A percentile compares a stretch with the other conserved stretches of the same genome.
These are phyloP conservation scores for Macrotyloma uniflorum DNA, from an alignment of 306 rosid genomes.

Conservation along the genomic window DNA sequence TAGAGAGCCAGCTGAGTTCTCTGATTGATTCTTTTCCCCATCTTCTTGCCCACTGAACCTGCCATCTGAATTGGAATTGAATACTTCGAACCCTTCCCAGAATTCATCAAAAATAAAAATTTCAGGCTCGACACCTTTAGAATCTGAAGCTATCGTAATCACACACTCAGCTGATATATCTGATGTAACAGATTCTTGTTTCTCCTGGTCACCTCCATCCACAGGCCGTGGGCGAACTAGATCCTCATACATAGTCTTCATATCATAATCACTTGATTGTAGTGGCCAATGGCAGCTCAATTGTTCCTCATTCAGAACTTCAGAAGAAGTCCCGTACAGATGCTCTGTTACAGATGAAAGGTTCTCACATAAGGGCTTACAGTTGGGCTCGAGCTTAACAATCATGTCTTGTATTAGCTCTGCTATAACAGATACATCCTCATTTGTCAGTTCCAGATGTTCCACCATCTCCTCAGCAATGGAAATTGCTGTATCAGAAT, in stretches of 20 bases:
- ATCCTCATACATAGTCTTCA: constrained; percentile 32
- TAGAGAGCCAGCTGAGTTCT: constrained; percentile 43
- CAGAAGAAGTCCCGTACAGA: constrained; percentile 31
- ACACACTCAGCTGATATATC: constrained; percentile 58
- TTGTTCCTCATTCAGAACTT: constrained; percentile 38
- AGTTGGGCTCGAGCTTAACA: constrained; percentile 56
- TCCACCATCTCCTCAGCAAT: constrained; percentile 95
- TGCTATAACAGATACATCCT: constrained; percentile 64
- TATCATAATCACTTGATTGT: constrained; percentile 28
- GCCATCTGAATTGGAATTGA: constrained; percentile 40
- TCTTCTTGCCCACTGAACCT: constrained; percentile 40
- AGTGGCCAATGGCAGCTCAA: constrained; percentile 40
- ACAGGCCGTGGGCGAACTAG: constrained; percentile 33
- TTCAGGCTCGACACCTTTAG: constrained; percentile 38
- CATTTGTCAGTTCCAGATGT: constrained; percentile 64
- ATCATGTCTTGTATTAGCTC: constrained; percentile 69
- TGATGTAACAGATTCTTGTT: constrained; percentile 54
- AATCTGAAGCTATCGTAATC: constrained; percentile 32
- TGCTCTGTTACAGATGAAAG: constrained; percentile 43
- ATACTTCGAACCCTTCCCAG: constrained; percentile 37
- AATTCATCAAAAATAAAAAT: constrained; percentile 47
- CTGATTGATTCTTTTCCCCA: constrained; percentile 38
- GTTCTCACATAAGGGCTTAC: constrained; percentile 53
- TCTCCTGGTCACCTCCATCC: constrained; percentile 54
- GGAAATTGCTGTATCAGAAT: constrained; percentile 74